Percentiles rank a stretch among this genome's conserved stretches.
Evolutionary conservation across 805 yeast genomes (phyloP).

Genomic region (Barnettozyma salicaria): DNA sequence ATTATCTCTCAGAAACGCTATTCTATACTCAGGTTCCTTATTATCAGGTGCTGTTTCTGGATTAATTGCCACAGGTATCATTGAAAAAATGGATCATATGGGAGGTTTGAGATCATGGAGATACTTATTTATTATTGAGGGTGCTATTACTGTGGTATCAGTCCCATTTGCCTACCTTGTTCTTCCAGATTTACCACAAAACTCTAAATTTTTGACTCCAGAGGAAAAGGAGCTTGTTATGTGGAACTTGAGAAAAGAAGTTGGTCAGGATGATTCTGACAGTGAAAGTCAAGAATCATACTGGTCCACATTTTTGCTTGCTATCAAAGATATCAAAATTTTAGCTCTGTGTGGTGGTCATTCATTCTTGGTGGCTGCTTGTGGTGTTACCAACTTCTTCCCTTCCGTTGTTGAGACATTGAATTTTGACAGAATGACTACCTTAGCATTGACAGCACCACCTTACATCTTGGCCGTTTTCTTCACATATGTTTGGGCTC

Average conservation of each 20-base stretch:
- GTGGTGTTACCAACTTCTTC: slow-evolving; percentile 56
- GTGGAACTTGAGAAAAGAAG: slow-evolving; percentile 26
- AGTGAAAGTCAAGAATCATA: slow-evolving; percentile 26
- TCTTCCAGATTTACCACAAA: slow-evolving; percentile 48
- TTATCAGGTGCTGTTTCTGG: slow-evolving; percentile 51
- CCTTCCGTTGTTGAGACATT: slow-evolving; percentile 55
- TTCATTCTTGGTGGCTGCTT: slow-evolving; percentile 45
- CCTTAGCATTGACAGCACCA: slow-evolving; percentile 54
- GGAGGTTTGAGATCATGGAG: slow-evolving; percentile 45
- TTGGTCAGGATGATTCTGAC: slow-evolving; percentile 27
- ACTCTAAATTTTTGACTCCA: slow-evolving; percentile 39
- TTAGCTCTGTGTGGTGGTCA: slow-evolving; percentile 42
- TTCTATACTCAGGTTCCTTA: slow-evolving; percentile 45
- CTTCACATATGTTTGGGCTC: slow-evolving; percentile 45
- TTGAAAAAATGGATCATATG: slow-evolving; percentile 36
- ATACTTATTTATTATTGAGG: slow-evolving; percentile 53
- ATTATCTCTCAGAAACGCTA: slow-evolving; percentile 43
- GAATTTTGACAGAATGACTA: slow-evolving; percentile 42
- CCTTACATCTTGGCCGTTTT: slow-evolving; percentile 49
- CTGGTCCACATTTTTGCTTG: slow-evolving; percentile 32
- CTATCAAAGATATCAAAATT: slow-evolving; percentile 38
- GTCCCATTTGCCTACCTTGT: slow-evolving; percentile 41
- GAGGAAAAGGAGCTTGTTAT: slow-evolving; percentile 36
- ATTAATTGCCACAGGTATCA: slow-evolving; percentile 48
- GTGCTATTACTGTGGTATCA: slow-evolving; percentile 44